phyloP scores from a whole-genome alignment of 2,329 filamentous ascomycete species.

The Aspergillus pseudonomiae region DNA sequence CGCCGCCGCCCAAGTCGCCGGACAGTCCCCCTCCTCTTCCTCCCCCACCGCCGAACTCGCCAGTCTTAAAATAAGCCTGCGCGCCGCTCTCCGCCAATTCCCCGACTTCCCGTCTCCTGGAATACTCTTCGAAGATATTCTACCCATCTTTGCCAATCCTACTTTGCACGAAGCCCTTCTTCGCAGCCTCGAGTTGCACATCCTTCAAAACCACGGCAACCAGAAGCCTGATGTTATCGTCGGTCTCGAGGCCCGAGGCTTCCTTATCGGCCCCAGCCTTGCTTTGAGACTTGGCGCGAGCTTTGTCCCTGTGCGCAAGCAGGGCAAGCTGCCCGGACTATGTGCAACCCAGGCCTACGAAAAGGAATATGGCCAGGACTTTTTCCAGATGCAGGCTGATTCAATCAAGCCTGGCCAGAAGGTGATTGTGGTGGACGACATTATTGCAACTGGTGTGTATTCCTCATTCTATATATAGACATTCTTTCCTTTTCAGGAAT shows the following conservation, averaged over 20 bases:
- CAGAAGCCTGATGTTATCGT: constrained; percentile 84
- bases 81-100: constrained; percentile 77
- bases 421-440: constrained; percentile 93
- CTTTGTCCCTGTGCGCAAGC: constrained; percentile 93
- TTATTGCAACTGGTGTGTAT: constrained; percentile 89
- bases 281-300: constrained; percentile 79
- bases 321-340: constrained; percentile 91
- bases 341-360: constrained; percentile 82
- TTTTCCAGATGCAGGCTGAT: constrained; percentile 93
- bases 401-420: constrained; percentile 83
- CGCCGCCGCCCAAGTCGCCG: constrained; percentile 43
- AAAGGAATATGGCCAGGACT: constrained; percentile 95
- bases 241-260: constrained; percentile 90
- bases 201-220: constrained; percentile 64
- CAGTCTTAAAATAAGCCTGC: constrained; percentile 69
- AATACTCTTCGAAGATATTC: constrained; percentile 96
- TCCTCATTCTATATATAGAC: background rate
- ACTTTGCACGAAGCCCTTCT: constrained; percentile 74
- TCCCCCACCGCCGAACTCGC: constrained; percentile 57
- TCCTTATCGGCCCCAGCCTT: constrained; percentile 89
- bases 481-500: background rate
- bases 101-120: constrained; percentile 89
- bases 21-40: constrained; percentile 50
- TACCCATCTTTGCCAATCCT: constrained; percentile 87
- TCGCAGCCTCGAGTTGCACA: constrained; percentile 81